Evolutionary conservation across 352 stramenopile genomes (phyloP).

Genomic region (Globisporangium cylindrosporum): DNA sequence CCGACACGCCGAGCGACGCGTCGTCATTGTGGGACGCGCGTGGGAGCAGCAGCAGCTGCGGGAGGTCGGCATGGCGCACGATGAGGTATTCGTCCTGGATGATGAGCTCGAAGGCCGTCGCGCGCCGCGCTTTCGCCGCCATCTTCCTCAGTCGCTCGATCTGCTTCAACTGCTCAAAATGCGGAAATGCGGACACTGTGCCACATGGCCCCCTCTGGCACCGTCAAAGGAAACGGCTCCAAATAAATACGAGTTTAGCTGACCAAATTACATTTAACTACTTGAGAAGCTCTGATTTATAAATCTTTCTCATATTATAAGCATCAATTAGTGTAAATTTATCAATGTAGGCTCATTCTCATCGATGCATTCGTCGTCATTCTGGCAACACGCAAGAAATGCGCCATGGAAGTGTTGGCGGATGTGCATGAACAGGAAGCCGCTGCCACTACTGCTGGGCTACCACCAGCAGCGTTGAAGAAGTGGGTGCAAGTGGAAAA

Average conservation of each 20-base stretch:
- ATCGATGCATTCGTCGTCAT: no score
- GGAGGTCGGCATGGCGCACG: slow-evolving; percentile 45
- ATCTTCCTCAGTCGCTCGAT: neutral
- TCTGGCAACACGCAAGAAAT: no score
- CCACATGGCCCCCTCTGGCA: neutral
- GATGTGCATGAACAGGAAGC: neutral
- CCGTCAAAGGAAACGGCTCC: neutral
- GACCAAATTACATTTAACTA: neutral
- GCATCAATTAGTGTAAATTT: neutral
- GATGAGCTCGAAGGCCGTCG: slow-evolving; percentile 39
- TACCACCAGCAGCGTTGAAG: no score
- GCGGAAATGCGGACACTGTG: neutral
- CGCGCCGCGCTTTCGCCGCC: slow-evolving; percentile 2
- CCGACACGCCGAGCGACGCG: slow-evolving; percentile 40
- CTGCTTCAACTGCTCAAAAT: neutral
- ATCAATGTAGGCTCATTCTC: neutral
- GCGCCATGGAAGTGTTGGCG: no score
- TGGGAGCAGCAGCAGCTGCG: slow-evolving; percentile 51
- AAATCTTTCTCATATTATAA: no score
- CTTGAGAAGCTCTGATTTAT: neutral
- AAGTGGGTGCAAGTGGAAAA: slow-evolving; percentile 56
- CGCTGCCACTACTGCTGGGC: no score
- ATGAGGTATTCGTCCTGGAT: slow-evolving; percentile 73
- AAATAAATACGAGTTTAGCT: neutral
- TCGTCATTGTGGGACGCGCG: slow-evolving; percentile 24